phyloP scores from a whole-genome alignment of 2,329 filamentous ascomycete species.

The Chrysosporium keratinophilum region DNA sequence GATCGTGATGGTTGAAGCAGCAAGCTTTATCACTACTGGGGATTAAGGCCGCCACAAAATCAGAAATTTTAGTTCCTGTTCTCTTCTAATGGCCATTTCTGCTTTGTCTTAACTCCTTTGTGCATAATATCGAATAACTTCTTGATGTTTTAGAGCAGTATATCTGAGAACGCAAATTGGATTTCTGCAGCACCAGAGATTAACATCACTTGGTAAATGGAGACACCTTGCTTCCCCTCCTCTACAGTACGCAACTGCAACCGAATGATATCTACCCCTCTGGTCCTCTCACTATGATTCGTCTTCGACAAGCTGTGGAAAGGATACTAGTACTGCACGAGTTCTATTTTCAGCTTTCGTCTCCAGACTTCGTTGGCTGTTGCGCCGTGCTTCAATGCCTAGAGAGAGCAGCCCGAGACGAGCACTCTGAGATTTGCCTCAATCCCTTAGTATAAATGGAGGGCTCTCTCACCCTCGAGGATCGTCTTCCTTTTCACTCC shows the following conservation, averaged over 20 bases:
- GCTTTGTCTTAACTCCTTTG: too few species aligned
- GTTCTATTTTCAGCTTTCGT: background rate
- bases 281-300: background rate
- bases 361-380: constrained; percentile 4
- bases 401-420: background rate
- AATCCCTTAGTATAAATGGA: background rate
- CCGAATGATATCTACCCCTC: constrained; percentile 3
- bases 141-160: too few species aligned
- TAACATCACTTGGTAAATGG: too few species aligned
- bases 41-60: too few species aligned
- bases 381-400: constrained; percentile 7
- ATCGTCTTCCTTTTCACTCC: background rate
- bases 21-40: too few species aligned
- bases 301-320: background rate
- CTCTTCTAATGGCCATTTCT: too few species aligned
- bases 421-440: background rate
- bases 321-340: background rate
- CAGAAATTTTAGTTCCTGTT: too few species aligned
- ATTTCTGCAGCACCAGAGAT: too few species aligned
- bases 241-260: constrained; percentile 1
- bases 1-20: too few species aligned
- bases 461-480: background rate
- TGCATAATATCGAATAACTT: too few species aligned
- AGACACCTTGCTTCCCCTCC: too few species aligned
- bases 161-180: too few species aligned